Conservation (phyloP, 768 basidiomycete genomes). For the Auriscalpium vulgare region DNA sequence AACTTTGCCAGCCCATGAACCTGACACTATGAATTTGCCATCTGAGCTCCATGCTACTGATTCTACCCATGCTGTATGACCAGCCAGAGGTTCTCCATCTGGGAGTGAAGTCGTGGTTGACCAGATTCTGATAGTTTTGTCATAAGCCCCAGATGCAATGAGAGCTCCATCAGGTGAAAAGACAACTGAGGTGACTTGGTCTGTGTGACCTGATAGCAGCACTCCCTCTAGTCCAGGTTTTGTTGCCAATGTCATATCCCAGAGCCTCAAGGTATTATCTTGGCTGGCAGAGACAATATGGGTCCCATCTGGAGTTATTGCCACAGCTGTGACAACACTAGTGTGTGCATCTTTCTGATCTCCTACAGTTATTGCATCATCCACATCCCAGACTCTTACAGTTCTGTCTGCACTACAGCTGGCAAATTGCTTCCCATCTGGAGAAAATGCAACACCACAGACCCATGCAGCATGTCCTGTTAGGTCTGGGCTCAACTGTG, state of each 20-base stretch:
- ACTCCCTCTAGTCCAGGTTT: constrained; percentile 10
- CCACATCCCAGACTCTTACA: constrained; percentile 5
- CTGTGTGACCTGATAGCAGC: constrained; percentile 38
- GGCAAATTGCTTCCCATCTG: constrained; percentile 12
- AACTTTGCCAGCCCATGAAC: constrained; percentile 1
- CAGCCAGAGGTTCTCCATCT: not conserved
- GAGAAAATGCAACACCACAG: constrained; percentile 43
- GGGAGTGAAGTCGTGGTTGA: not conserved
- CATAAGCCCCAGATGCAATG: constrained; percentile 1
- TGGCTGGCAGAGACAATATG: constrained; percentile 21
- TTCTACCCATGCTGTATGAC: not conserved
- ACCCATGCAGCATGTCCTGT: constrained; percentile 42
- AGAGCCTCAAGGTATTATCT: constrained; percentile 41
- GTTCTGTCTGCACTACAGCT: constrained; percentile 1
- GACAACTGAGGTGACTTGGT: constrained; percentile 42
- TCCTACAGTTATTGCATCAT: not conserved
- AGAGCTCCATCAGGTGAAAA: constrained; percentile 29
- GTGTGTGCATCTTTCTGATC: not conserved
- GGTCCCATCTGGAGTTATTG: constrained; percentile 12
- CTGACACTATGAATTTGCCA: not conserved
- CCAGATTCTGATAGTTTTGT: constrained; percentile 9
- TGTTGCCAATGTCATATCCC: constrained; percentile 29
- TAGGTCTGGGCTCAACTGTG: constrained; percentile 25
- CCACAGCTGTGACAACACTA: not conserved
- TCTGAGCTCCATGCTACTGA: constrained; percentile 7